Percentiles rank a stretch among this genome's conserved stretches.
Conservation (phyloP, 1,284 basidiomycete species). For the Apiotrichum gracile region DNA sequence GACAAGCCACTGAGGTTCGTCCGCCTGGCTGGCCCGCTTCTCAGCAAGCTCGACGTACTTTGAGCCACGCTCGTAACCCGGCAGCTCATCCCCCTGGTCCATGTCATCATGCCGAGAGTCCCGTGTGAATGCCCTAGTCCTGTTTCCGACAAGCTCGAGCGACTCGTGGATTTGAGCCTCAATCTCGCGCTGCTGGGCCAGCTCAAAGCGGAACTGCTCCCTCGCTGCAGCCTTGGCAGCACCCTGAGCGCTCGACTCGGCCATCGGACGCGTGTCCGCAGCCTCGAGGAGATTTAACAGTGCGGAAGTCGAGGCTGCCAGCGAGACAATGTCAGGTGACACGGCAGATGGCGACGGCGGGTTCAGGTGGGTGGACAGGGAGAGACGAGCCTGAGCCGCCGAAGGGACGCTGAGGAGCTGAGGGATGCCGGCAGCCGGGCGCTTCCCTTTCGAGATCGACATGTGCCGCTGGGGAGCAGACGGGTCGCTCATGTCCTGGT, state of each 20-base stretch:
- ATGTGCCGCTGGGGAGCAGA: not conserved
- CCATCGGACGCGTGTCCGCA: not conserved
- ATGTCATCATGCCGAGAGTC: not conserved
- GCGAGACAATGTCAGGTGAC: not conserved
- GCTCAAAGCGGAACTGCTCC: slow-evolving; percentile 1
- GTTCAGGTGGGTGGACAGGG: not conserved
- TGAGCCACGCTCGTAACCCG: not conserved
- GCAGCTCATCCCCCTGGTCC: not conserved
- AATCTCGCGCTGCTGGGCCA: slow-evolving; percentile 9
- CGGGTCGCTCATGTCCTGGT: not conserved
- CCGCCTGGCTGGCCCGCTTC: too few species aligned
- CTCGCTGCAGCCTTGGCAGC: slow-evolving; percentile 15
- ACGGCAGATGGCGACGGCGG: not conserved
- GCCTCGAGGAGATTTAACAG: slow-evolving; percentile 30
- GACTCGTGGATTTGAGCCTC: slow-evolving; percentile 4
- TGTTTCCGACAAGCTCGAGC: not conserved
- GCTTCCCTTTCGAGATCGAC: not conserved
- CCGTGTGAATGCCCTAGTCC: not conserved
- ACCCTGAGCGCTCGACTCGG: slow-evolving; percentile 20
- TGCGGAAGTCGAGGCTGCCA: slow-evolving; percentile 6
- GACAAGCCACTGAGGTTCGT: too few species aligned
- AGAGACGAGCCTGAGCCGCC: not conserved
- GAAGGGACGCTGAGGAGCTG: not conserved
- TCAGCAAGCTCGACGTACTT: not conserved
- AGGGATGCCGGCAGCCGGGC: not conserved